Base-by-base conservation (phyloP, 2,329 filamentous ascomycete genomes). In the Beauveria caledonica region DNA sequence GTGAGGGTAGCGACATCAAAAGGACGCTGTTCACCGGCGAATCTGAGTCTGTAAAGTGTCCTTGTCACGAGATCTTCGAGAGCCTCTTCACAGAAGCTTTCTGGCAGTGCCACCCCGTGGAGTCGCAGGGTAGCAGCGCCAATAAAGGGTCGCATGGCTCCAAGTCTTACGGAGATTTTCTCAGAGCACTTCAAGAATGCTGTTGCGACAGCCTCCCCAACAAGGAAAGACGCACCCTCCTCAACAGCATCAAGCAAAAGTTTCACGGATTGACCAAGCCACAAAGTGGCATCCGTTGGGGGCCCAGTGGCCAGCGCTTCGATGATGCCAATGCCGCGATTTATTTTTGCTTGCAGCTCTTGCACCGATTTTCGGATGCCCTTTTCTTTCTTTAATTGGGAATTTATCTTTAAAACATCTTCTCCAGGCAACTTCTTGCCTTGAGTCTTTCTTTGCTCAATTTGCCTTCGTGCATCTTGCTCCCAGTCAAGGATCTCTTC, bases 401-500 rank as follows among this genome's bases (percentile, higher is more conserved):
- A 88, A 57, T 94, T 93, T 61, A 97, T 89, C 73, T 96, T 97
- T 33, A 87, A 84, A 65, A 88, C 87, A 68, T 99, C 93, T 40
- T 97, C 94, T 0, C 90, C 76, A 0, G 90, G 94, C 10, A 97
- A 84, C 74, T 97, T 99, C 77, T 92, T 93, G 67, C 91, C 86
- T 62, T 89, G 85, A 1, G 93, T 93, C 73, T 93, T 96, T 78
- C 97, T 99, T 70, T 90, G 82, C n/a, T 92, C 92, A 45, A 99
- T 76, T 67, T 97, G 91, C 44, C 85, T 82, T 61, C 92, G 83
- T 8, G 99, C 80, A 64, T 99, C 94, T 71, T 93, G 89, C 73
- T 99, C 94, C 94, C 95, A 99, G 73, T 96, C 97, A 45, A 97
- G 75, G 1, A 91, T 95, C 67, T 99, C 91, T 68, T 97, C 96